phyloP scores from a whole-genome alignment of 2,329 filamentous ascomycete species.

The Cercospora citrullina region DNA sequence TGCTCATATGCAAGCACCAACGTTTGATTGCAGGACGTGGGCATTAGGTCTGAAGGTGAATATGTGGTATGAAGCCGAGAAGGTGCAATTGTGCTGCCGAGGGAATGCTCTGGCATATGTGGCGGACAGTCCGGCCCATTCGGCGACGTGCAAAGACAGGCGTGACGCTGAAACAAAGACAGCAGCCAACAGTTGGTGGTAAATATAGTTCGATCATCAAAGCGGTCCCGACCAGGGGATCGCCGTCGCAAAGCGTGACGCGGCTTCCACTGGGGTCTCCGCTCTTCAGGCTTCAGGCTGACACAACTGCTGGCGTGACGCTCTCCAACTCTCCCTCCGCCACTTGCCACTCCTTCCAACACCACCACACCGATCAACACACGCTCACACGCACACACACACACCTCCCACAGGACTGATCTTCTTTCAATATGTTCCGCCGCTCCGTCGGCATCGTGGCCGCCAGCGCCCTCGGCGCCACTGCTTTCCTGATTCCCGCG shows the following conservation, averaged over 20 bases:
- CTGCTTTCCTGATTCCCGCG: slow-evolving; percentile 57
- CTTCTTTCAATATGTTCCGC: slow-evolving; percentile 35
- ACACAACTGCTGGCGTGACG: background rate
- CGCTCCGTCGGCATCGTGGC: slow-evolving; percentile 36
- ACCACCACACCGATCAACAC: background rate
- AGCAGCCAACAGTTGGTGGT: background rate
- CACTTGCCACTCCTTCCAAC: background rate
- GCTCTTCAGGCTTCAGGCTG: background rate
- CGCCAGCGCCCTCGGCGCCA: slow-evolving; percentile 36
- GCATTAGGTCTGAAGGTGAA: background rate
- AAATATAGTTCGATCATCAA: background rate
- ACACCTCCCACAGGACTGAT: slow-evolving; percentile 11
- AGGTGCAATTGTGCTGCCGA: background rate
- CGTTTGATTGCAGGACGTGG: background rate
- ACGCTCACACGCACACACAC: background rate
- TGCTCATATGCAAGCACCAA: background rate
- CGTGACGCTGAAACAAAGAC: background rate
- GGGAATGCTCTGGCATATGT: background rate
- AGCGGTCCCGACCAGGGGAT: background rate
- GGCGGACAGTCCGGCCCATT: background rate
- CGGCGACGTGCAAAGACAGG: background rate
- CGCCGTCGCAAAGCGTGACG: background rate
- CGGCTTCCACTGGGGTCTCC: background rate
- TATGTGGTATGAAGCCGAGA: background rate
- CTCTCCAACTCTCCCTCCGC: background rate